A percentile compares a stretch with the other conserved stretches of the same genome.
Evolutionary conservation across 257 asterid species (phyloP).

Genomic region (Ilex aquifolium): DNA sequence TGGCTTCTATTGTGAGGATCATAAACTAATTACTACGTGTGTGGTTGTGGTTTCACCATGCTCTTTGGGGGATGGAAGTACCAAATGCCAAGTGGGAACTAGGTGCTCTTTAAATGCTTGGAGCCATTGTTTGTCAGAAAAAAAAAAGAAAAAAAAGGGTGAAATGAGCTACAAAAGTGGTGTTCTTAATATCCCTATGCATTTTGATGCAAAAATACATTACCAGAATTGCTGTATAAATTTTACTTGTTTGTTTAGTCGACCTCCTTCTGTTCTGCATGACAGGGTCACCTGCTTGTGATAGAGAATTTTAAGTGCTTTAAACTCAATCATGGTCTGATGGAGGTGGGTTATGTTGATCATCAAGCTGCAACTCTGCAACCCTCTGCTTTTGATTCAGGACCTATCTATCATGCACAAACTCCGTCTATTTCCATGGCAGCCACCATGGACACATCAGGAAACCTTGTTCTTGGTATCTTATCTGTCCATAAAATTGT

Average conservation of each 20-base stretch:
- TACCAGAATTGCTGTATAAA: neutral
- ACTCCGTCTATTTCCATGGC: conserved; percentile 81
- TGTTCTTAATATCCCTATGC: neutral
- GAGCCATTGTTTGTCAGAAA: no score
- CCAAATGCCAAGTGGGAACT: no score
- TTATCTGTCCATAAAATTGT: conserved; percentile 1
- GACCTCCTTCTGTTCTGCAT: conserved; percentile 18
- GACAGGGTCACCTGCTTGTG: conserved; percentile 87
- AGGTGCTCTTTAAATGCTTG: no score
- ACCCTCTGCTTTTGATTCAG: conserved; percentile 28
- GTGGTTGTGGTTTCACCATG: no score
- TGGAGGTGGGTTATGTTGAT: conserved; percentile 80
- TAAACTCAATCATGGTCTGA: conserved; percentile 85
- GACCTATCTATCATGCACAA: conserved; percentile 36
- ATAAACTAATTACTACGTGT: no score
- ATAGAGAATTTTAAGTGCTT: conserved; percentile 67
- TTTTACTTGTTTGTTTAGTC: neutral
- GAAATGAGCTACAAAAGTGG: no score
- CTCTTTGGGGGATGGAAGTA: no score
- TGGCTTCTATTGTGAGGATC: no score
- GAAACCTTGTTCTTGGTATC: conserved; percentile 81
- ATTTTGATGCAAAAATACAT: neutral
- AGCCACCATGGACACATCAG: conserved; percentile 81
- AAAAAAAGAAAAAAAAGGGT: no score
- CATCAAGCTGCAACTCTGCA: conserved; percentile 58